Evolutionary conservation across 371 early-diverging fungal genomes (phyloP), one percentile per base, ranked within the genome.

Genomic region (Lichtheimia hyalospora): DNA sequence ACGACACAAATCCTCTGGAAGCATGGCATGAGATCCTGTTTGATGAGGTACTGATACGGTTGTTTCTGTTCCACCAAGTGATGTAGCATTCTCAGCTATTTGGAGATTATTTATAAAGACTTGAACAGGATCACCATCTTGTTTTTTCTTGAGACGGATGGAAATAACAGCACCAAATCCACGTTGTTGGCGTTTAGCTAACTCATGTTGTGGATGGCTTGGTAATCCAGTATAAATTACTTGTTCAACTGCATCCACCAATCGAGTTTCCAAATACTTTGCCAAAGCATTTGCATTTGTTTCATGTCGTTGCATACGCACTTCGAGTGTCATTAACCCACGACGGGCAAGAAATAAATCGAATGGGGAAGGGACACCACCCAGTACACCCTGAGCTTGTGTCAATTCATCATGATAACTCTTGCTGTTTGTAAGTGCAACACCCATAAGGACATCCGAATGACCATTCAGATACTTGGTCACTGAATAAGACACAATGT

Each of bases 381-480:
- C 85, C 3, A 69, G n/a, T 41, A 28, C 41, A 8, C 39, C 60
- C 14, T 83, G 69, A 24, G 81, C 71, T 2, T 18, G 13, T 16
- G 51, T 60, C 5, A 85, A 69, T 62, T 62, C 55, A n/a, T 51
- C 14, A 10, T 68, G 63, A 23, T 49, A 27, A 6, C 43, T 24
- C 25, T 61, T 49, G 46, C 71, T 64, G 49, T 69, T 74, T 12
- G 71, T 68, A 14, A 72, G 58, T 57, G 79, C 56, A 3, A 79
- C 70, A 41, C 84, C 84, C 13, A 73, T 77, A 5, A 84, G 62
- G 10, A 79, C 59, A 67, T 92, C 93, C 16, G 87, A 88, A 66
- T 92, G 93, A 3, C 93, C 93, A 69, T 89, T 89, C 63, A 92
- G 74, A 73, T 89, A 91, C 71, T 92, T 92, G 18, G 92, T 90